These are phyloP conservation scores for Xylaria nigripes DNA, from an alignment of 495 filamentous ascomycete species.

Conservation along the genomic window DNA sequence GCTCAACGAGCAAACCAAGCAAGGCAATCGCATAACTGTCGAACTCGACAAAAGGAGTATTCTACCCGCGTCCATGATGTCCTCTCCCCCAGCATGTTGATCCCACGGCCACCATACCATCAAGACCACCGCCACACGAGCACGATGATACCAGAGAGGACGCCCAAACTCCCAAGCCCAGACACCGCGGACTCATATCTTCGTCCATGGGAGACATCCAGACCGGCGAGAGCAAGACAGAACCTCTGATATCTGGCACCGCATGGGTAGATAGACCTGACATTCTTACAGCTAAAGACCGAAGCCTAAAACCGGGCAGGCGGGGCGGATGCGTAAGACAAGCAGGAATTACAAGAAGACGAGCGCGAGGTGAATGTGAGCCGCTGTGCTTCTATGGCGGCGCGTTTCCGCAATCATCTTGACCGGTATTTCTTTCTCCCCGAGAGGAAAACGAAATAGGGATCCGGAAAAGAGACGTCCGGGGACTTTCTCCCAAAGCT, in stretches of 20 bases:
- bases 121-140: constrained; percentile 31
- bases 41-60: constrained; percentile 74
- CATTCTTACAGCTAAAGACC: constrained; percentile 13
- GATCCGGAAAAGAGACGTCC: constrained; percentile 70
- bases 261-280: constrained; percentile 5
- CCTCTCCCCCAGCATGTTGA: constrained; percentile 19
- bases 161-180: constrained; percentile 25
- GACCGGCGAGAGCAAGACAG: constrained; percentile 16
- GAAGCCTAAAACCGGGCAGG: constrained; percentile 31
- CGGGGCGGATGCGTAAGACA: constrained; percentile 24
- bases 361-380: constrained; percentile 31
- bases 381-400: constrained; percentile 96
- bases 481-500: constrained; percentile 99
- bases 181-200: constrained; percentile 76
- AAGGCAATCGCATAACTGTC: constrained; percentile 99
- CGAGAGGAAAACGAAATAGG: constrained; percentile 8
- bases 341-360: constrained; percentile 36
- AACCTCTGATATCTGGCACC: constrained; percentile 10
- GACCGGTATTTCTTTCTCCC: not conserved
- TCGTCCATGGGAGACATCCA: constrained; percentile 56
- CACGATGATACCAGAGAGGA: constrained; percentile 22
- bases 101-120: constrained; percentile 31
- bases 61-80: constrained; percentile 35
- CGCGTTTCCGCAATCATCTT: constrained; percentile 82
- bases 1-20: constrained; percentile 36